Base-by-base conservation (phyloP, 2,329 filamentous ascomycete genomes). In the Trichoderma asperellum region DNA sequence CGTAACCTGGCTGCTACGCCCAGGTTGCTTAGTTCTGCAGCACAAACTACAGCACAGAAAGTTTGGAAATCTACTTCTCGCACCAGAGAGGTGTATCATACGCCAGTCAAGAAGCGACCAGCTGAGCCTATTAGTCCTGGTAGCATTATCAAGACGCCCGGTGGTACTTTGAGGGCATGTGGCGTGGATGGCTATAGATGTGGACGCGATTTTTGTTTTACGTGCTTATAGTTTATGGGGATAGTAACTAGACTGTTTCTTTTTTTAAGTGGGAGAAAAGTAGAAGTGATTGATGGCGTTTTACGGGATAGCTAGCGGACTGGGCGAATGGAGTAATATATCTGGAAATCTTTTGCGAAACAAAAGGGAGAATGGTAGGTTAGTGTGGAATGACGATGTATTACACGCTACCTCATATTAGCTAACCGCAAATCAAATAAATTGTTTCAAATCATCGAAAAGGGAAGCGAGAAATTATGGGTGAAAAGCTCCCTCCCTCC, bases 171-270 rank as follows among this genome's bases (percentile, higher is more conserved):
- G 72, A 79, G 84, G 63, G 80, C 80, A 16, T 90, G 88, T 70
- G 88, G 88, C 4, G 78, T 85, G 71, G 82, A 83, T 72, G 87
- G 85, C 14, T 89, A 85, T 74, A 79, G 78, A 18, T 90, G 88
- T 71, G 83, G 83, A 4, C 81, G 85, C 66, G 83, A 87, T 70
- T 89, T 89, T 77, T 90, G 88, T 77, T 88, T 90, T 73, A 82
- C 80, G 11, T 89, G 88, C 73, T 78, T 87, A 69, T 81, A 73
- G 88, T 73, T 78, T 87, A 69, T 81, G 72, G 69, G 69, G 62
- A 11, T 4, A 12, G 34, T n/a, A 21, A 6, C 24, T 32, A 27
- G 24, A 2, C 7, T n/a, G 14, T 49, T 21, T 49, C 4, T 5
- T 5, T 18, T 43, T 47, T 21, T 18, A 47, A 16, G 27, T 27